Conservation (phyloP, 225 moss, liverwort and hornwort genomes). For the Polytrichum commune region DNA sequence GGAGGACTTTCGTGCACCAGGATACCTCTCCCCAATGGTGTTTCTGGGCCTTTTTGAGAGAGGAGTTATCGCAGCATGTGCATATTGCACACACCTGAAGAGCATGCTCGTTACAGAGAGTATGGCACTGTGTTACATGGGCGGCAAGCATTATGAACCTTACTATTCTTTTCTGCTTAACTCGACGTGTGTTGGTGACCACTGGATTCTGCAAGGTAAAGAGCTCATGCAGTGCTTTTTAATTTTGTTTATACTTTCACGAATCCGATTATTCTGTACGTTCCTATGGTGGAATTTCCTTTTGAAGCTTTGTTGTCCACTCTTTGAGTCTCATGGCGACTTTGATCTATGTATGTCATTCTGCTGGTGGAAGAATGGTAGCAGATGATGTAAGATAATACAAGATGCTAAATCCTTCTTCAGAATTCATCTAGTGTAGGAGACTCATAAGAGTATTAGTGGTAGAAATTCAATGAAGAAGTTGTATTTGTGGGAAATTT, state of each 20-base stretch:
- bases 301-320: neutral
- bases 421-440: no score
- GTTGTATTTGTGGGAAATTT: no score
- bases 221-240: no score
- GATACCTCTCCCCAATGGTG: conserved; percentile 20
- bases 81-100: conserved; percentile 30
- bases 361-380: no score
- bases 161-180: conserved; percentile 29
- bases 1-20: neutral
- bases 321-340: neutral
- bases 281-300: no score
- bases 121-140: conserved; percentile 37
- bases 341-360: no score
- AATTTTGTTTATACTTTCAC: no score
- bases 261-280: no score
- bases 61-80: conserved; percentile 30
- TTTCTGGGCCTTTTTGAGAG: conserved; percentile 48
- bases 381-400: no score
- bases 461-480: no score
- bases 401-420: no score
- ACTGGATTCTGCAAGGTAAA: neutral
- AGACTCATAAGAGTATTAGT: no score
- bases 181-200: conserved; percentile 15
- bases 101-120: conserved; percentile 32
- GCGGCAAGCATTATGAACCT: conserved; percentile 17